These are phyloP conservation scores for Ustilago xerochloae DNA, from an alignment of 1,284 basidiomycete genomes.

Conservation along the genomic window DNA sequence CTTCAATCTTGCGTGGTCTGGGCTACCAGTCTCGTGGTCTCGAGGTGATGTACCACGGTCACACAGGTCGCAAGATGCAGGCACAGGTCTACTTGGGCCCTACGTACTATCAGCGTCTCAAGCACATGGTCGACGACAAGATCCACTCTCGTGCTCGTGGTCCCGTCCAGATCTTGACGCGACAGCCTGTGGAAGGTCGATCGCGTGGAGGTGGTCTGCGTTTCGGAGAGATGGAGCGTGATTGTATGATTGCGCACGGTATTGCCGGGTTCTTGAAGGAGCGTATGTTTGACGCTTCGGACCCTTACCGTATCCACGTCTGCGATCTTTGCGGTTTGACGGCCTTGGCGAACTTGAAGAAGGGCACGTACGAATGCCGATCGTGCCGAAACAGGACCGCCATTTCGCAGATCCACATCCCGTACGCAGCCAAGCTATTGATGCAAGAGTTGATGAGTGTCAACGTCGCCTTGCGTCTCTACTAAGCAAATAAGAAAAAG, in stretches of 20 bases:
- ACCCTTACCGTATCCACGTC: slow-evolving; percentile 66
- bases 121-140: slow-evolving; percentile 99
- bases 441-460: slow-evolving; percentile 78
- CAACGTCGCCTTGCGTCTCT: slow-evolving; percentile 66
- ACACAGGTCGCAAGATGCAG: slow-evolving; percentile 95
- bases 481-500: slow-evolving; percentile 21
- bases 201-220: slow-evolving; percentile 97
- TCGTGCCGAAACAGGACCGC: slow-evolving; percentile 65
- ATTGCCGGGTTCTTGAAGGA: slow-evolving; percentile 88
- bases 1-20: slow-evolving; percentile 57
- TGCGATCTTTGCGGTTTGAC: slow-evolving; percentile 66
- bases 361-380: slow-evolving; percentile 65
- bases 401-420: slow-evolving; percentile 69
- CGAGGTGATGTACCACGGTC: slow-evolving; percentile 98
- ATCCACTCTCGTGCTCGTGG: slow-evolving; percentile 97
- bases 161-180: slow-evolving; percentile 95
- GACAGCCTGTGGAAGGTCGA: slow-evolving; percentile 99
- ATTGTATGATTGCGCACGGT: slow-evolving; percentile 99
- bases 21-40: slow-evolving; percentile 84
- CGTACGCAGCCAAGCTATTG: slow-evolving; percentile 77
- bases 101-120: slow-evolving; percentile 98
- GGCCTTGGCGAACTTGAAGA: slow-evolving; percentile 66
- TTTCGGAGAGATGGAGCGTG: slow-evolving; percentile 99
- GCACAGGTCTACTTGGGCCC: slow-evolving; percentile 98
- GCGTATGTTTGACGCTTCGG: slow-evolving; percentile 66